Conservation (phyloP, 306 rosid species). For the Pterocarpus macrocarpus region DNA sequence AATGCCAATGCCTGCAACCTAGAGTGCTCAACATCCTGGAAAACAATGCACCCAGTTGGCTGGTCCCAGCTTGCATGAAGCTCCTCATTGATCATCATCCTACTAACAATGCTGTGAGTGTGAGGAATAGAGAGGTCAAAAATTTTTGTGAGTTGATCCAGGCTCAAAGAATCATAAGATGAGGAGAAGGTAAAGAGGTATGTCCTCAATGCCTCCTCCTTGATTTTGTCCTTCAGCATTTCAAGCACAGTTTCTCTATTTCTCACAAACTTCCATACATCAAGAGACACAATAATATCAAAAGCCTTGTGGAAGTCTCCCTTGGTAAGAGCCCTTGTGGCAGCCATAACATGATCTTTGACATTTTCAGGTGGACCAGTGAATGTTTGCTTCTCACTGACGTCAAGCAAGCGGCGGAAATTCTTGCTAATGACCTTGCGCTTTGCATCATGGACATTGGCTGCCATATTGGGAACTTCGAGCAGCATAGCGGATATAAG, state of each 20-base stretch:
- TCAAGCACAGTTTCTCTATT: constrained; percentile 68
- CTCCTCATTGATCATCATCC: constrained; percentile 97
- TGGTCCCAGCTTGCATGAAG: constrained; percentile 85
- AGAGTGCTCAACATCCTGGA: constrained; percentile 66
- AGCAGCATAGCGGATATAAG: constrained; percentile 94
- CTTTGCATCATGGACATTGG: constrained; percentile 81
- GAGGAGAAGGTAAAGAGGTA: constrained; percentile 88
- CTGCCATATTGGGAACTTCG: constrained; percentile 96
- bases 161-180: constrained; percentile 78
- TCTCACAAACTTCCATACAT: constrained; percentile 86
- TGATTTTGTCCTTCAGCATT: constrained; percentile 84
- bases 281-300: constrained; percentile 77
- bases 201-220: constrained; percentile 94
- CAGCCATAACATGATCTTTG: constrained; percentile 94
- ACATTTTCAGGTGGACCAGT: constrained; percentile 97
- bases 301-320: constrained; percentile 83
- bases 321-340: constrained; percentile 77
- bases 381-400: constrained; percentile 85
- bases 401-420: constrained; percentile 82
- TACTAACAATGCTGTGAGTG: constrained; percentile 77
- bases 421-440: constrained; percentile 81
- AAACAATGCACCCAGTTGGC: constrained; percentile 65
- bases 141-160: constrained; percentile 76
- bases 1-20: constrained; percentile 84
- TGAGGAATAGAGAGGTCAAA: constrained; percentile 75